A percentile compares a stretch with the other conserved stretches of the same genome.
phyloP scores from a whole-genome alignment of 2,329 filamentous ascomycete species.

The Fusarium burgessii region DNA sequence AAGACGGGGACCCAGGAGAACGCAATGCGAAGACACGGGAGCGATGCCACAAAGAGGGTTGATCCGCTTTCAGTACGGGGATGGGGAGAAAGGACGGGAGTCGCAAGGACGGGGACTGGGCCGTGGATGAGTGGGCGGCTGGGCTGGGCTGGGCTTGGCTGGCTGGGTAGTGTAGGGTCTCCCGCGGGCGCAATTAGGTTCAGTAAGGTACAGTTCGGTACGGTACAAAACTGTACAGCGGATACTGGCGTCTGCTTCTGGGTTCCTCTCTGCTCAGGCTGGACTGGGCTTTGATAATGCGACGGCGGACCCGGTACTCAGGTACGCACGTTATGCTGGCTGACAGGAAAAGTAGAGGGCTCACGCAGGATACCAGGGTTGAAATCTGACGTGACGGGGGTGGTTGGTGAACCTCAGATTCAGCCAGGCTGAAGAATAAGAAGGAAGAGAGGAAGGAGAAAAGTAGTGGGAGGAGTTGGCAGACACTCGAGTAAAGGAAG shows the following conservation, averaged over 20 bases:
- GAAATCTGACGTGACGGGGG: conserved; percentile 35
- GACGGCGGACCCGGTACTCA: conserved; percentile 39
- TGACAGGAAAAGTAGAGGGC: conserved; percentile 17
- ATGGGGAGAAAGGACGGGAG: conserved; percentile 25
- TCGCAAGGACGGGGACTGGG: conserved; percentile 31
- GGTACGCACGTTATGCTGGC: conserved; percentile 21
- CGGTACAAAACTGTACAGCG: neutral
- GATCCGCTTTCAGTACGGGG: conserved; percentile 43
- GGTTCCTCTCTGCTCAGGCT: conserved; percentile 14
- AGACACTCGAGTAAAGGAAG: conserved; percentile 28
- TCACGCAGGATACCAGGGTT: conserved; percentile 33
- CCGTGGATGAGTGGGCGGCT: conserved; percentile 34
- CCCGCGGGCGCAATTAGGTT: conserved; percentile 42
- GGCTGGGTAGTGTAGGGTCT: conserved; percentile 24
- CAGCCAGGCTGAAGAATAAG: conserved; percentile 13
- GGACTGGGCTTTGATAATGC: conserved; percentile 22
- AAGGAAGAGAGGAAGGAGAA: conserved; percentile 19
- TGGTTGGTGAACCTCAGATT: conserved; percentile 16
- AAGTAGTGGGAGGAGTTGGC: conserved; percentile 33
- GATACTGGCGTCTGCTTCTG: conserved; percentile 1
- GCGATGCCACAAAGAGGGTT: conserved; percentile 40
- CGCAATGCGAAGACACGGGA: conserved; percentile 45
- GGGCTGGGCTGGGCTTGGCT: conserved; percentile 25
- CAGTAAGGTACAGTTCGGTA: neutral
- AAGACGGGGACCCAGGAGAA: conserved; percentile 38